Conservation (phyloP, 257 asterid species). For the Solanum sitiens region DNA sequence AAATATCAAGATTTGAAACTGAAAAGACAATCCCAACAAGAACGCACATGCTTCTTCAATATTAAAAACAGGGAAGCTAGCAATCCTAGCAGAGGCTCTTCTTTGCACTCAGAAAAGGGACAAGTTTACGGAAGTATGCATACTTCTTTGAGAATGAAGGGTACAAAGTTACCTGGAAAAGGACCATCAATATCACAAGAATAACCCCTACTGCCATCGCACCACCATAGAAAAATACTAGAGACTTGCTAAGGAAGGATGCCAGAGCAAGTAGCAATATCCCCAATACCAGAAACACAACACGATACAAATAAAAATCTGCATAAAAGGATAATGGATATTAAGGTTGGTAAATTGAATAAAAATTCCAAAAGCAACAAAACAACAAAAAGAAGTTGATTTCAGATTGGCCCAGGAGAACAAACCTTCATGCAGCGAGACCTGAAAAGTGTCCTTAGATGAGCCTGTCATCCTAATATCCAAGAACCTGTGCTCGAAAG, state of each 20-base stretch:
- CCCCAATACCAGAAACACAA: conserved; percentile 63
- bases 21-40: neutral
- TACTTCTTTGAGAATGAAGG: neutral
- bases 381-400: neutral
- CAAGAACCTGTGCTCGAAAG: conserved; percentile 68
- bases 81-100: neutral
- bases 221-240: conserved; percentile 72
- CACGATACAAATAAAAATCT: conserved; percentile 56
- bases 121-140: neutral
- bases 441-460: conserved; percentile 41
- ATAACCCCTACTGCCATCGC: conserved; percentile 71
- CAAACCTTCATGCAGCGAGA: conserved; percentile 82
- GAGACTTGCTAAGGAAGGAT: conserved; percentile 65
- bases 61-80: neutral
- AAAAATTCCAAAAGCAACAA: neutral
- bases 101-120: neutral
- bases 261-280: conserved; percentile 46
- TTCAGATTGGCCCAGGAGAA: neutral
- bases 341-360: neutral
- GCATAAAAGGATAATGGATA: conserved; percentile 15
- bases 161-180: conserved; percentile 58
- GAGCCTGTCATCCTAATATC: conserved; percentile 58
- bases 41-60: neutral
- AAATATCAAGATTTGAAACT: neutral
- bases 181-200: conserved; percentile 75